Conservation (phyloP, 768 basidiomycete species). For the Mycena amicta region DNA sequence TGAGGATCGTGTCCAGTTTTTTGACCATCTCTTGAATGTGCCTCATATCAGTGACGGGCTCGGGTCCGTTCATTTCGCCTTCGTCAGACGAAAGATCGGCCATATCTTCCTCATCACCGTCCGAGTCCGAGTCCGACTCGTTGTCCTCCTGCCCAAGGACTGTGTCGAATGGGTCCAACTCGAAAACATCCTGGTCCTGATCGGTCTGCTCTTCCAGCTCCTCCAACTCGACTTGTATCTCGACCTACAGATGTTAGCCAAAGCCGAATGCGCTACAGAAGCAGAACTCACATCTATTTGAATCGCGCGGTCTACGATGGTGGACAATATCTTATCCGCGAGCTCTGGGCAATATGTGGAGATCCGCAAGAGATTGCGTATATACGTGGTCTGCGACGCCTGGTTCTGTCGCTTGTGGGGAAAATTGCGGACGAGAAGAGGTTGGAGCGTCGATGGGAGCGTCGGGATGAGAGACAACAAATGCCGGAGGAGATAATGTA, state of each 20-base stretch:
- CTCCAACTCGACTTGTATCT: constrained; percentile 95
- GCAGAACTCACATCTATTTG: constrained; percentile 82
- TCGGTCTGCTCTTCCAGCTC: constrained; percentile 64
- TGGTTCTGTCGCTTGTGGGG: constrained; percentile 92
- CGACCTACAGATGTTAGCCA: constrained; percentile 57
- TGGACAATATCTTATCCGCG: constrained; percentile 78
- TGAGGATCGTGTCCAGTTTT: constrained; percentile 89
- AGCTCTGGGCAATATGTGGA: constrained; percentile 89
- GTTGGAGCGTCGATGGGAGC: constrained; percentile 81
- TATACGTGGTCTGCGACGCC: constrained; percentile 81
- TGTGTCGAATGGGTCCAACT: constrained; percentile 86
- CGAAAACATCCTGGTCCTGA: constrained; percentile 62
- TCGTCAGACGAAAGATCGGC: constrained; percentile 80
- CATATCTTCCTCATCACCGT: constrained; percentile 54
- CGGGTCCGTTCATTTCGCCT: constrained; percentile 36
- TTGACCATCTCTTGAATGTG: constrained; percentile 85
- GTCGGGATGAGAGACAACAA: constrained; percentile 92
- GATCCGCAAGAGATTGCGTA: constrained; percentile 83
- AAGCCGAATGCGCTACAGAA: neutral
- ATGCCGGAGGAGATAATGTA: constrained; percentile 84
- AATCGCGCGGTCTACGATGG: constrained; percentile 91
- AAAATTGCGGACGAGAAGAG: constrained; percentile 81
- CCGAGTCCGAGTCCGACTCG: constrained; percentile 57
- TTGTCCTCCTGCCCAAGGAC: constrained; percentile 75
- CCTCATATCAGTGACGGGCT: constrained; percentile 59